These are phyloP conservation scores for Eucalyptus marginata DNA, from an alignment of 345 rosid species.

Conservation along the genomic window DNA sequence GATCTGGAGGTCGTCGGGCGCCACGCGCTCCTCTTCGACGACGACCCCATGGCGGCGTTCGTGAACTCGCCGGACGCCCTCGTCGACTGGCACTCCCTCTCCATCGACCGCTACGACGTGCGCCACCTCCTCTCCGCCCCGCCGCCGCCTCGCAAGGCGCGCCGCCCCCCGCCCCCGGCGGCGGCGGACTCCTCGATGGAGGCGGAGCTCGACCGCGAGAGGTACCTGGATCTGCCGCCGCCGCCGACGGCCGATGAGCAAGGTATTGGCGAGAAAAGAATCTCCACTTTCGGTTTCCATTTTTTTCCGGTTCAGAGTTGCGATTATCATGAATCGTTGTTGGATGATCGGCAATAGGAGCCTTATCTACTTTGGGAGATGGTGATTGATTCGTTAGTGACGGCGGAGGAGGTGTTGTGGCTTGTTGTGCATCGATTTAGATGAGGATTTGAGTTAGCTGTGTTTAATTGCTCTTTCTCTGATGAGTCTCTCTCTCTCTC, in stretches of 20 bases:
- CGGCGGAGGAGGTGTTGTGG: background rate
- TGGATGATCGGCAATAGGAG: background rate
- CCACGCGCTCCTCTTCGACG: slow-evolving; percentile 92
- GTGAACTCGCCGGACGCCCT: slow-evolving; percentile 78
- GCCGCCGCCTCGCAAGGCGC: slow-evolving; percentile 53
- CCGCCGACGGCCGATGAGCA: slow-evolving; percentile 21
- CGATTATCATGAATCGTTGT: background rate
- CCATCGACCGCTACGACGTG: slow-evolving; percentile 93
- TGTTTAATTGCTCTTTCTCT: background rate
- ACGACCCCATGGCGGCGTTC: slow-evolving; percentile 67
- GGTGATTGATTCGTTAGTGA: background rate
- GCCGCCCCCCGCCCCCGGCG: slow-evolving; percentile 12
- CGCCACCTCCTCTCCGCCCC: slow-evolving; percentile 91
- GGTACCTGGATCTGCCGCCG: slow-evolving; percentile 61
- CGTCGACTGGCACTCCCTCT: slow-evolving; percentile 84
- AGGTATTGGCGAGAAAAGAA: slow-evolving; percentile 15
- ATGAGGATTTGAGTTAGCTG: background rate
- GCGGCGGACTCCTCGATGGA: slow-evolving; percentile 22
- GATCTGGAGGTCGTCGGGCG: slow-evolving; percentile 88
- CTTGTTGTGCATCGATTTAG: background rate
- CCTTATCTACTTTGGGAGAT: background rate
- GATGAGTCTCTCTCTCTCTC: background rate
- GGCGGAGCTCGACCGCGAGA: slow-evolving; percentile 63
- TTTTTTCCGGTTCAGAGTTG: background rate
- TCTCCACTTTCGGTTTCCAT: background rate